Conservation (phyloP, 768 basidiomycete genomes). For the Suillus ampliporus region DNA sequence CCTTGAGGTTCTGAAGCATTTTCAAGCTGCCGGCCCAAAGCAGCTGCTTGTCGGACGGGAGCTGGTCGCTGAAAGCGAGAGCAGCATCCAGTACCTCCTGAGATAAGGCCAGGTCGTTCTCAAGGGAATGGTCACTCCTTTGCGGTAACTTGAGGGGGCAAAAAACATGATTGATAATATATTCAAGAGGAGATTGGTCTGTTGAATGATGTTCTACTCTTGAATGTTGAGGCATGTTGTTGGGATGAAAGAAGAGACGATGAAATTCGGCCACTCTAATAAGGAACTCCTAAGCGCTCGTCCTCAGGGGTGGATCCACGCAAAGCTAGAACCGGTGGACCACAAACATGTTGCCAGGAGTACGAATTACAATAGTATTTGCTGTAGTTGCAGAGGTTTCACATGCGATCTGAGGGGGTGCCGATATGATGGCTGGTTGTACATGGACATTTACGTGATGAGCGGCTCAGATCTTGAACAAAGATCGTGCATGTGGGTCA, state of each 20-base stretch:
- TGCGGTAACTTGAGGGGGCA: slow-evolving; percentile 48
- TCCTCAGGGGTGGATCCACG: no score
- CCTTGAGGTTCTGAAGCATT: slow-evolving; percentile 36
- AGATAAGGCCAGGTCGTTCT: slow-evolving; percentile 34
- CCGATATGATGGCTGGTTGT: no score
- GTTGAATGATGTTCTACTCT: not conserved
- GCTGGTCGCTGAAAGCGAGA: slow-evolving; percentile 19
- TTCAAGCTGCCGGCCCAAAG: slow-evolving; percentile 37
- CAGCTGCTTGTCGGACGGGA: slow-evolving; percentile 13
- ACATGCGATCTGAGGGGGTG: no score
- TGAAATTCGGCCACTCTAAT: not conserved
- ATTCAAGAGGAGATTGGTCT: slow-evolving; percentile 22
- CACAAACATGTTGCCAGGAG: no score
- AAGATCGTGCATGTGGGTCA: no score
- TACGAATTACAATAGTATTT: no score
- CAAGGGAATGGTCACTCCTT: slow-evolving; percentile 33
- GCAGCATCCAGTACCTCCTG: slow-evolving; percentile 24
- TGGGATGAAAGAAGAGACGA: not conserved
- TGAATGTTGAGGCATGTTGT: not conserved
- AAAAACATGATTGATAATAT: slow-evolving; percentile 49
- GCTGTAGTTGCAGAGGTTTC: no score
- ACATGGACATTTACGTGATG: no score
- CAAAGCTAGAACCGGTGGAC: no score
- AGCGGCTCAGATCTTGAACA: no score
- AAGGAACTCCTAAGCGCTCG: not conserved